These are phyloP conservation scores for Alloteropsis semialata DNA, from an alignment of 176 grass and related monocot species.

Conservation along the genomic window DNA sequence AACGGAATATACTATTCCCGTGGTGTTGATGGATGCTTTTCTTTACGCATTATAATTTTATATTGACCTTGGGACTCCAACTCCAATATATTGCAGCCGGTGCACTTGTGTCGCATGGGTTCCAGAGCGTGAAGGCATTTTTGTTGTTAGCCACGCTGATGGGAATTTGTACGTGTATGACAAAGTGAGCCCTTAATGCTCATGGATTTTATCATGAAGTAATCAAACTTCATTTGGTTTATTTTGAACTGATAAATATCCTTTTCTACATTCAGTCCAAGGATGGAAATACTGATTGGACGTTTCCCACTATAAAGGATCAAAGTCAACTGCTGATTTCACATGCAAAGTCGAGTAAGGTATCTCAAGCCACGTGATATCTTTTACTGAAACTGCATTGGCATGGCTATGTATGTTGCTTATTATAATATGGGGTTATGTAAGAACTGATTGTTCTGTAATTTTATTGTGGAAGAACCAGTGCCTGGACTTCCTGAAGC, in stretches of 20 bases:
- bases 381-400: not conserved
- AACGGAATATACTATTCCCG: not conserved
- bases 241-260: slow-evolving; percentile 26
- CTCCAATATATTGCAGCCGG: slow-evolving; percentile 55
- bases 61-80: not conserved
- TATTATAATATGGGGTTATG: not conserved
- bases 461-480: not conserved
- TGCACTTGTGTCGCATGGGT: slow-evolving; percentile 91
- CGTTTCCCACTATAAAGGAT: slow-evolving; percentile 87
- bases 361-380: slow-evolving; percentile 39
- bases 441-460: not conserved
- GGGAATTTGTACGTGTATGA: slow-evolving; percentile 96
- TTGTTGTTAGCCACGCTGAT: slow-evolving; percentile 89
- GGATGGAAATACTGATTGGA: slow-evolving; percentile 89
- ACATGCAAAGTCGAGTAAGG: slow-evolving; percentile 93
- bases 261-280: slow-evolving; percentile 59
- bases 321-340: slow-evolving; percentile 71
- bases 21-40: not conserved
- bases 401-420: slow-evolving; percentile 2
- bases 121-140: slow-evolving; percentile 69
- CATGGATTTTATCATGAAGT: not conserved
- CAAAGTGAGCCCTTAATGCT: slow-evolving; percentile 61
- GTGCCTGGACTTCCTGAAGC: not conserved
- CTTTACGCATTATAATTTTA: slow-evolving; percentile 7
- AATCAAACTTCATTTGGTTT: slow-evolving; percentile 5